Base-by-base conservation (phyloP, 352 stramenopile species). In the Achlya hypogyna region DNA sequence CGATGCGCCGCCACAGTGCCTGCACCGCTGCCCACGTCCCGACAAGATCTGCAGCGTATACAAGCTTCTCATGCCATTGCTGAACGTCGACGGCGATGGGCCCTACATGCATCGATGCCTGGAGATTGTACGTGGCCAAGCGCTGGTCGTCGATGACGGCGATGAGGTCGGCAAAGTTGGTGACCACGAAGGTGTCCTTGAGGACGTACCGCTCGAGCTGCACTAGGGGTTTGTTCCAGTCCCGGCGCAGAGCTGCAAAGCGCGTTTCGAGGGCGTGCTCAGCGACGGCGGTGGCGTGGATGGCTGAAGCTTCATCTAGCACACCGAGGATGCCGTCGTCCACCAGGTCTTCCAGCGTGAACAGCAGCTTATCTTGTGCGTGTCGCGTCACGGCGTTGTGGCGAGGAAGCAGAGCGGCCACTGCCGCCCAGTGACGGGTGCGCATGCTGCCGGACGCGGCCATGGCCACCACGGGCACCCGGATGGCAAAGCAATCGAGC, bases 341-440 rank as follows among this genome's bases (percentile, higher is more conserved):
- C 18, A 67, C 23, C n/a, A 67, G 51, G 28, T 67, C 60, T 32
- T 67, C 60, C 18, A 67, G 42, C 25, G 60, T 58, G 22, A 67
- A 67, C 20, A 58, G 31, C 0, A 67, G 34, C 32, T 53, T 56
- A 20, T 67, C 60, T 16, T 67, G 28, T 12, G 22, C 22, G 20
- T 45, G 22, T 10, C n/a, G 22, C 4, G 16, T n/a, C n/a, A 23
- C 20, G 14, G 29, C 45, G 20, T 40, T n/a, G 29, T 42, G 29
- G 2, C 22, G 18, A 34, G 51, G n/a, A 5, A 67, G 60, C 9
- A 67, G 29, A 6, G 43, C 31, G 3, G 59, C 23, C 1, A 67
- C 28, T 45, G 2, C 12, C 23, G 8, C 34, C 60, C 60, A 67
- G 27, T 67, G 60, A n/a, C 60, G 29, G 8, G 28, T 27, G 25